phyloP scores from a whole-genome alignment of 2,329 filamentous ascomycete species.

The Alternaria arborescens region DNA sequence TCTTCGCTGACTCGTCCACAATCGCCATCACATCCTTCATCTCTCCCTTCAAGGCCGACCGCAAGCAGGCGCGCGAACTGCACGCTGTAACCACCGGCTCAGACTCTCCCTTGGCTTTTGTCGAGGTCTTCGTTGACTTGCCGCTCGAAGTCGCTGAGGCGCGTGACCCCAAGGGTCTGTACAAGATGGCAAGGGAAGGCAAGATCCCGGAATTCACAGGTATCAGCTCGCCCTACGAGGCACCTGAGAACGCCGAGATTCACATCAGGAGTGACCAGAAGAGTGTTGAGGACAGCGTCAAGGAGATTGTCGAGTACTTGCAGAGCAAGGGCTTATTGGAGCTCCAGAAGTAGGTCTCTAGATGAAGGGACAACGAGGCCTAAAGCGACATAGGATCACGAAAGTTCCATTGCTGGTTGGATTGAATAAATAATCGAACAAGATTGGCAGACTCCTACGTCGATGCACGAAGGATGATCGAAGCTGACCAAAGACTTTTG shows the following conservation, averaged over 20 bases:
- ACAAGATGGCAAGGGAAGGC: slow-evolving; percentile 94
- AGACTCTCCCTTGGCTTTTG: slow-evolving; percentile 78
- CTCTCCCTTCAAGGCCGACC: slow-evolving; percentile 89
- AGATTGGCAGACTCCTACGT: background rate
- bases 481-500: background rate
- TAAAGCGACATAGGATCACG: background rate
- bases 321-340: slow-evolving; percentile 71
- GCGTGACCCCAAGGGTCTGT: slow-evolving; percentile 95
- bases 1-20: slow-evolving; percentile 90
- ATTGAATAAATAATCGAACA: background rate
- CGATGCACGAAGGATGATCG: background rate
- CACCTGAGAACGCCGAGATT: slow-evolving; percentile 84
- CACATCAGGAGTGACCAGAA: slow-evolving; percentile 83
- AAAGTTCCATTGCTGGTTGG: background rate
- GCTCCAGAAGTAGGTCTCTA: slow-evolving; percentile 11
- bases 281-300: slow-evolving; percentile 87
- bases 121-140: slow-evolving; percentile 94
- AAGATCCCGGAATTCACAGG: slow-evolving; percentile 98
- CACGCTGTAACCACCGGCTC: slow-evolving; percentile 68
- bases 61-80: slow-evolving; percentile 80
- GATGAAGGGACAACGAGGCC: background rate
- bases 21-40: slow-evolving; percentile 97
- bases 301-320: slow-evolving; percentile 82
- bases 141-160: slow-evolving; percentile 91
- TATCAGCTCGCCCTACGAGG: slow-evolving; percentile 94